These are phyloP conservation scores for Cicer judaicum DNA, from an alignment of 306 rosid genomes.

Conservation along the genomic window DNA sequence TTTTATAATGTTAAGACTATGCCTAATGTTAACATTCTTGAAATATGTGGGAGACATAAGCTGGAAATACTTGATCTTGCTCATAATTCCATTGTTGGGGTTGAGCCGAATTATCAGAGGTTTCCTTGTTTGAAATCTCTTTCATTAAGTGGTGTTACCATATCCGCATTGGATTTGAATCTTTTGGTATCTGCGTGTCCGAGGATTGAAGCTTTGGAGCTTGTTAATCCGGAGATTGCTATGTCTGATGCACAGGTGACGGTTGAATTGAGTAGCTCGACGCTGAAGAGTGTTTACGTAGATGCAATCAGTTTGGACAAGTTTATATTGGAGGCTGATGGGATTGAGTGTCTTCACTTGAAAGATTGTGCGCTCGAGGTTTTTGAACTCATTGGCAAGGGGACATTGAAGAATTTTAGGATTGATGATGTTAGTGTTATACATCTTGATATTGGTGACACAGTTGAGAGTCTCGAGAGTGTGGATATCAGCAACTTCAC, in stretches of 20 bases:
- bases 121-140: slow-evolving; percentile 78
- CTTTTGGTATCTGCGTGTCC: slow-evolving; percentile 74
- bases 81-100: slow-evolving; percentile 66
- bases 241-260: slow-evolving; percentile 68
- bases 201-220: slow-evolving; percentile 61
- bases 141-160: slow-evolving; percentile 62
- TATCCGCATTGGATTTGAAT: slow-evolving; percentile 77
- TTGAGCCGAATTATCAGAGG: slow-evolving; percentile 77
- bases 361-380: slow-evolving; percentile 59
- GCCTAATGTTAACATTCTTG: slow-evolving; percentile 68
- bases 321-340: slow-evolving; percentile 58
- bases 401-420: slow-evolving; percentile 57
- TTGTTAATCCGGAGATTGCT: slow-evolving; percentile 70
- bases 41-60: slow-evolving; percentile 73
- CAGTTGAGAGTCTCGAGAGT: slow-evolving; percentile 53
- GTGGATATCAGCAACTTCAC: slow-evolving; percentile 62
- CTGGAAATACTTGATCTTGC: slow-evolving; percentile 64
- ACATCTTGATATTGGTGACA: slow-evolving; percentile 63
- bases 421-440: slow-evolving; percentile 59
- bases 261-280: slow-evolving; percentile 62
- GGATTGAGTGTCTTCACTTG: slow-evolving; percentile 54
- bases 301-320: slow-evolving; percentile 74
- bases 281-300: slow-evolving; percentile 68
- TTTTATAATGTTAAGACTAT: slow-evolving; percentile 67
- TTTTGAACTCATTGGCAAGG: slow-evolving; percentile 59